A percentile compares a stretch with the other conserved stretches of the same genome.
phyloP scores from a whole-genome alignment of 2,329 filamentous ascomycete species.

The Pseudopithomyces maydicus region DNA sequence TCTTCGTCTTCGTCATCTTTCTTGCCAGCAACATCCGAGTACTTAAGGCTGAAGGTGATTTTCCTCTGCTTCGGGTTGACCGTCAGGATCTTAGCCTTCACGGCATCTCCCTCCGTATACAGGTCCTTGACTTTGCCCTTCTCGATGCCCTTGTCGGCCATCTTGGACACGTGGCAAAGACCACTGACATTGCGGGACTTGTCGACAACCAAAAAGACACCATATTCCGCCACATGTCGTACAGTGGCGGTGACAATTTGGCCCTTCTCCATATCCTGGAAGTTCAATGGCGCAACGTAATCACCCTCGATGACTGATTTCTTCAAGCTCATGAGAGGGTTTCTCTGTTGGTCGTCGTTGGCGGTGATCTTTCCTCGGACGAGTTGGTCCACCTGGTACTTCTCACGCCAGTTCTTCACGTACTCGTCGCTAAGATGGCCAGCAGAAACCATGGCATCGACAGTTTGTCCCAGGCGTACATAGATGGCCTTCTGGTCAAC shows the following conservation, averaged over 20 bases:
- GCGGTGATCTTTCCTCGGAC: constrained; percentile 84
- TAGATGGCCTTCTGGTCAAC: constrained; percentile 90
- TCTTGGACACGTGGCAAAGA: constrained; percentile 88
- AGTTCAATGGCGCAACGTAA: constrained; percentile 73
- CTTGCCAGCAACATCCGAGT: constrained; percentile 78
- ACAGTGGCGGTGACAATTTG: constrained; percentile 88
- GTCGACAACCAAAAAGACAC: constrained; percentile 91
- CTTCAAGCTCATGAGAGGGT: constrained; percentile 86
- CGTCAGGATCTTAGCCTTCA: constrained; percentile 87
- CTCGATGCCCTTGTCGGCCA: constrained; percentile 81
- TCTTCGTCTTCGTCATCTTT: constrained; percentile 48
- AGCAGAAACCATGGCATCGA: constrained; percentile 83
- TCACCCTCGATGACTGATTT: constrained; percentile 80
- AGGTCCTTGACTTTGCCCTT: constrained; percentile 90
- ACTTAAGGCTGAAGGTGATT: constrained; percentile 90
- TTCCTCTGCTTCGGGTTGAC: constrained; percentile 76
- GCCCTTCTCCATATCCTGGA: constrained; percentile 77
- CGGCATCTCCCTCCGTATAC: constrained; percentile 87
- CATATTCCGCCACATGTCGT: constrained; percentile 92
- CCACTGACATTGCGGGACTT: constrained; percentile 88
- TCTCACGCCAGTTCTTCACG: constrained; percentile 93
- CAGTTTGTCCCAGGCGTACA: constrained; percentile 77
- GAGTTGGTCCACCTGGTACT: constrained; percentile 86
- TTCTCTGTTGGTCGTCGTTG: constrained; percentile 70
- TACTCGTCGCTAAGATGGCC: constrained; percentile 88